These are phyloP conservation scores for Scheffersomyces ergatensis DNA, from an alignment of 805 yeast species.

Conservation along the genomic window DNA sequence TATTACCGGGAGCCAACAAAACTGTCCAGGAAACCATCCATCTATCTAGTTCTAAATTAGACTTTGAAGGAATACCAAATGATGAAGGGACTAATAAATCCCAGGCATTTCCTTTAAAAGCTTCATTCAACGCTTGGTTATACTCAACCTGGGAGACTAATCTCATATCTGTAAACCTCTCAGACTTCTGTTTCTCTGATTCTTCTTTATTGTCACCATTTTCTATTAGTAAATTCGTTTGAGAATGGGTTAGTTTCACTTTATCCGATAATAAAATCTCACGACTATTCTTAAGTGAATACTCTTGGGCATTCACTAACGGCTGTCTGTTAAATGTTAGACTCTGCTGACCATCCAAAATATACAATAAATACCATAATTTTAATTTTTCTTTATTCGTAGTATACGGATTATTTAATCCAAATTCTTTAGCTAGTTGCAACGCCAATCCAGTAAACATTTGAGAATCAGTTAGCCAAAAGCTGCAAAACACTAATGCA, in stretches of 20 bases:
- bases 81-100: conserved; percentile 56
- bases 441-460: conserved; percentile 66
- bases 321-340: conserved; percentile 58
- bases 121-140: conserved; percentile 60
- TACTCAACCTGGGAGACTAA: conserved; percentile 67
- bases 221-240: neutral
- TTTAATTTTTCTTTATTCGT: conserved; percentile 47
- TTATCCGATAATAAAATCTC: conserved; percentile 30
- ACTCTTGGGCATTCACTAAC: conserved; percentile 48
- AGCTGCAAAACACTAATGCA: conserved; percentile 62
- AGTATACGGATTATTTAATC: conserved; percentile 33
- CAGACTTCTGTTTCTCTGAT: conserved; percentile 2
- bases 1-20: conserved; percentile 55
- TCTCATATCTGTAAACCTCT: conserved; percentile 46
- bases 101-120: conserved; percentile 61
- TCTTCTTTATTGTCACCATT: neutral
- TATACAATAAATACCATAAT: conserved; percentile 64
- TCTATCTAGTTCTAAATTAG: conserved; percentile 64
- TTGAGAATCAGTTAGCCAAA: conserved; percentile 66
- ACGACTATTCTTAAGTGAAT: conserved; percentile 40
- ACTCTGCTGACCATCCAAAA: conserved; percentile 69
- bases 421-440: conserved; percentile 59
- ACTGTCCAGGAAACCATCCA: conserved; percentile 86
- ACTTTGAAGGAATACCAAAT: conserved; percentile 66
- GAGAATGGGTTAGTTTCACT: neutral